phyloP scores from a whole-genome alignment of 495 filamentous ascomycete species.

The Tuber borchii region DNA sequence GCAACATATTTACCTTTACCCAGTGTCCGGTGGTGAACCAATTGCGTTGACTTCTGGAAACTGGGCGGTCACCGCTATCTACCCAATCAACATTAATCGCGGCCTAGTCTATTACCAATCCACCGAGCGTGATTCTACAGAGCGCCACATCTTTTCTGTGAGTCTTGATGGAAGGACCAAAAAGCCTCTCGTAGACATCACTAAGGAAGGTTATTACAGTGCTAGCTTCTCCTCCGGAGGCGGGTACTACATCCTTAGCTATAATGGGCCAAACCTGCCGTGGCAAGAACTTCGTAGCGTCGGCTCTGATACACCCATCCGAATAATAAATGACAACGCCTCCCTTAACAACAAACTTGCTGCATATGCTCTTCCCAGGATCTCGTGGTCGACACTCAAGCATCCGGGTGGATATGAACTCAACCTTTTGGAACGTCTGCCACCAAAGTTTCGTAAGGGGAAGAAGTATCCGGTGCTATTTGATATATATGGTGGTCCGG shows the following conservation, averaged over 20 bases:
- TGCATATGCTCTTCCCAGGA: slow-evolving; percentile 50
- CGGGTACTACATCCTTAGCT: slow-evolving; percentile 53
- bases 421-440: slow-evolving; percentile 49
- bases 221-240: slow-evolving; percentile 52
- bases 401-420: slow-evolving; percentile 49
- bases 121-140: slow-evolving; percentile 52
- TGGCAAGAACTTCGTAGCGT: slow-evolving; percentile 53
- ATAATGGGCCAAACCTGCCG: slow-evolving; percentile 53
- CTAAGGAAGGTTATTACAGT: slow-evolving; percentile 48
- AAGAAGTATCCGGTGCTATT: slow-evolving; percentile 56
- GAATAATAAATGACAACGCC: slow-evolving; percentile 51
- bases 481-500: slow-evolving; percentile 53
- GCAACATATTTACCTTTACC: slow-evolving; percentile 53
- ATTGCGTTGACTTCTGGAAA: slow-evolving; percentile 51
- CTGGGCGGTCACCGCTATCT: slow-evolving; percentile 51
- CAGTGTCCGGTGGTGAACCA: slow-evolving; percentile 46
- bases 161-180: slow-evolving; percentile 47
- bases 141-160: slow-evolving; percentile 53
- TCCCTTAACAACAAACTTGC: slow-evolving; percentile 46
- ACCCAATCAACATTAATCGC: slow-evolving; percentile 49
- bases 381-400: slow-evolving; percentile 47
- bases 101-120: slow-evolving; percentile 53
- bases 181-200: slow-evolving; percentile 49
- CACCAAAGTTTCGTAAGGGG: slow-evolving; percentile 47
- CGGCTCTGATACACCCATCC: slow-evolving; percentile 47